phyloP scores from a whole-genome alignment of 345 rosid genomes.

The Stellera chamaejasme region DNA sequence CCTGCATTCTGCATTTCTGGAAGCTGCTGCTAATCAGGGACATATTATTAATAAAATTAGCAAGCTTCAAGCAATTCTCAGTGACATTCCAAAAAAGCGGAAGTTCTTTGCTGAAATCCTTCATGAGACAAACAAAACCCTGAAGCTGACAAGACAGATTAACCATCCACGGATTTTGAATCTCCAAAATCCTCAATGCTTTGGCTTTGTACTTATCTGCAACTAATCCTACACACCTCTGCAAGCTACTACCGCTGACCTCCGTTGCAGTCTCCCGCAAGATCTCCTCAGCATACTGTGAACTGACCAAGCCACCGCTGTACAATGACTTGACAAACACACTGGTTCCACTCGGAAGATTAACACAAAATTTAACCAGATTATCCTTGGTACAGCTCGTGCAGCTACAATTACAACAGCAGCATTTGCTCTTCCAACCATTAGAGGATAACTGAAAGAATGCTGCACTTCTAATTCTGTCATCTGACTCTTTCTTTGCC shows the following conservation, averaged over 20 bases:
- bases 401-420: constrained; percentile 10
- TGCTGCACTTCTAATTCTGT: constrained; percentile 41
- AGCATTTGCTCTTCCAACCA: constrained; percentile 40
- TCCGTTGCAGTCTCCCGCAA: constrained; percentile 37
- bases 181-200: constrained; percentile 49
- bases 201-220: constrained; percentile 37
- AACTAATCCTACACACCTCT: constrained; percentile 47
- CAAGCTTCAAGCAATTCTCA: constrained; percentile 40
- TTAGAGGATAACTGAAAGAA: constrained; percentile 45
- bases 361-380: constrained; percentile 37
- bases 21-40: constrained; percentile 37
- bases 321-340: constrained; percentile 31
- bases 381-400: constrained; percentile 22
- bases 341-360: constrained; percentile 43
- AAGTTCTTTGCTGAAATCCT: constrained; percentile 45
- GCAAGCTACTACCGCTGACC: constrained; percentile 26
- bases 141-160: constrained; percentile 53
- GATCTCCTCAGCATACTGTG: constrained; percentile 44
- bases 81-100: constrained; percentile 29
- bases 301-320: constrained; percentile 27
- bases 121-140: constrained; percentile 36
- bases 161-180: constrained; percentile 48
- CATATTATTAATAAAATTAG: constrained; percentile 38
- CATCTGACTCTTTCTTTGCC: constrained; percentile 39
- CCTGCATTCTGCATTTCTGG: constrained; percentile 33